A percentile compares a stretch with the other conserved stretches of the same genome.
Evolutionary conservation across 78 protist species (phyloP).

Genomic region (Dictyostelium intermedium): DNA sequence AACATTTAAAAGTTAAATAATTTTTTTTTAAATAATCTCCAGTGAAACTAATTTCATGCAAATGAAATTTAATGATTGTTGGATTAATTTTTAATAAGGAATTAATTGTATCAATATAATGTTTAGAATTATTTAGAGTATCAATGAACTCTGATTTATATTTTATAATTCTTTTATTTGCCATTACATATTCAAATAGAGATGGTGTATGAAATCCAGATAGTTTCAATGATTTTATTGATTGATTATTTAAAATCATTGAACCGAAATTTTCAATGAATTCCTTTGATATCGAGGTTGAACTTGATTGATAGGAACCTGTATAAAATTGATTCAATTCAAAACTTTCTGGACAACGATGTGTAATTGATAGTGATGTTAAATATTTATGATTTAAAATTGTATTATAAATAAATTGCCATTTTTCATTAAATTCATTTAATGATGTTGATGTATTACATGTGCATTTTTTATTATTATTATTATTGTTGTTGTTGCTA

Average conservation of each 20-base stretch:
- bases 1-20: neutral
- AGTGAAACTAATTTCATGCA: neutral
- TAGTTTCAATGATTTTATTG: neutral
- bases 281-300: neutral
- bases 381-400: neutral
- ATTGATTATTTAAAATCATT: neutral
- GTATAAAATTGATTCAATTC: conserved; percentile 1
- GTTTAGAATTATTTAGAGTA: neutral
- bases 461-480: neutral
- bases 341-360: conserved; percentile 1
- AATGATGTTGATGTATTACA: neutral
- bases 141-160: neutral
- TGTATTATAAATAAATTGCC: neutral
- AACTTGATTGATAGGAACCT: neutral
- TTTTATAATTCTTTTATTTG: neutral
- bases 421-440: neutral
- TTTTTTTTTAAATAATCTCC: neutral
- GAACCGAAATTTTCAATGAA: conserved; percentile 4
- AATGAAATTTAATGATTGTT: conserved; percentile 1
- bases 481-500: neutral
- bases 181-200: neutral
- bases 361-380: neutral
- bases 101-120: neutral
- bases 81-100: neutral
- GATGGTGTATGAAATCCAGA: neutral